A percentile compares a stretch with the other conserved stretches of the same genome.
Evolutionary conservation across 495 filamentous ascomycete species (phyloP).

Genomic region (Rostrohypoxylon terebratum): DNA sequence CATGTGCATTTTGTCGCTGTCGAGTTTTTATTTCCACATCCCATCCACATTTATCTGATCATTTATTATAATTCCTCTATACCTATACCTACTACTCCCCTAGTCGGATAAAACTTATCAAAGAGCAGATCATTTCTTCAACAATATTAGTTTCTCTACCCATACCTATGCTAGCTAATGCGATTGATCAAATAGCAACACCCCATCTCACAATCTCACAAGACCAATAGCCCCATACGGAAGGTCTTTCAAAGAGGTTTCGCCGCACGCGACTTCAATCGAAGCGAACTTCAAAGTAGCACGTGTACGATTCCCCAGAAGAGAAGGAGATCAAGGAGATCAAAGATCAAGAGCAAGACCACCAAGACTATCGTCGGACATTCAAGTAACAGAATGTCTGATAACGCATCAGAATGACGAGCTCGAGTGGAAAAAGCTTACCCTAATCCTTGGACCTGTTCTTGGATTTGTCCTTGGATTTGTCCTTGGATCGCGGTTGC

Average conservation of each 20-base stretch:
- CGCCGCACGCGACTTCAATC: conserved; percentile 33
- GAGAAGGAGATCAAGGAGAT: conserved; percentile 34
- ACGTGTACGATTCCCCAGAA: conserved; percentile 40
- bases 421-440: neutral
- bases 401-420: conserved; percentile 23
- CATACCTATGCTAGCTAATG: neutral
- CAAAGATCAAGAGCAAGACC: neutral
- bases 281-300: conserved; percentile 14
- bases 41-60: no score
- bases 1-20: neutral
- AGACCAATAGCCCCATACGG: conserved; percentile 29
- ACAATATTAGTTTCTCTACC: conserved; percentile 14
- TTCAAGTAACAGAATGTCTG: neutral
- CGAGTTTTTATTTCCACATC: neutral
- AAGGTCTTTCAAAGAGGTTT: conserved; percentile 32
- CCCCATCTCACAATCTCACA: conserved; percentile 15
- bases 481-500: neutral
- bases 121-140: conserved; percentile 34
- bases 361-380: neutral
- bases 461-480: no score
- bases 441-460: neutral
- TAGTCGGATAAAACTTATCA: neutral
- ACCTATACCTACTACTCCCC: neutral
- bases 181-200: conserved; percentile 12
- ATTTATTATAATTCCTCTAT: conserved; percentile 8